These are phyloP conservation scores for Bremia lactucae DNA, from an alignment of 352 stramenopile genomes.

Conservation along the genomic window DNA sequence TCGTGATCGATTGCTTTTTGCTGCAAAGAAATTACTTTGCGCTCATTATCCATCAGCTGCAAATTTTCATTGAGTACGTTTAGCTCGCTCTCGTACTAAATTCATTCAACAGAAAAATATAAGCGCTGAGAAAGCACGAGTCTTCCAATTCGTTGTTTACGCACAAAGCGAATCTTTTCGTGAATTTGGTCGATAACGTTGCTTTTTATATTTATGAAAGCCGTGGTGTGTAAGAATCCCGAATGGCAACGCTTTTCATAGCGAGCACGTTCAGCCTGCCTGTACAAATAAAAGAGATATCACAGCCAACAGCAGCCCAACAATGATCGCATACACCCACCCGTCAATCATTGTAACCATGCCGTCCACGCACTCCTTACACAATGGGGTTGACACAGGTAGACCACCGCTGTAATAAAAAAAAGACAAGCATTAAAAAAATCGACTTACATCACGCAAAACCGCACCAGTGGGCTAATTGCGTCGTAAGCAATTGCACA, in stretches of 20 bases:
- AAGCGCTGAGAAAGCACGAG: not conserved
- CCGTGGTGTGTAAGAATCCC: slow-evolving; percentile 45
- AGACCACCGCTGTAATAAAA: slow-evolving; percentile 30
- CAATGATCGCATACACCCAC: slow-evolving; percentile 16
- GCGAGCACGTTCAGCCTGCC: slow-evolving; percentile 54
- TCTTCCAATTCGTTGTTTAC: slow-evolving; percentile 1
- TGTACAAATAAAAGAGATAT: slow-evolving; percentile 5
- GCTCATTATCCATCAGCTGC: slow-evolving; percentile 61
- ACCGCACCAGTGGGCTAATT: slow-evolving; percentile 60
- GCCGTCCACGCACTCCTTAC: slow-evolving; percentile 62
- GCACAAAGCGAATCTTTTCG: slow-evolving; percentile 65
- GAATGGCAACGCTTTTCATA: slow-evolving; percentile 63
- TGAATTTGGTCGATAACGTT: slow-evolving; percentile 57
- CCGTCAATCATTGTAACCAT: slow-evolving; percentile 69
- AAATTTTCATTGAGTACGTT: slow-evolving; percentile 47
- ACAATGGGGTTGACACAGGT: slow-evolving; percentile 52
- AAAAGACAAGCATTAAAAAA: not conserved
- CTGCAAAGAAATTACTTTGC: slow-evolving; percentile 34
- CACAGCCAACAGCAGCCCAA: not conserved
- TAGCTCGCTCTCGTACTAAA: slow-evolving; percentile 63
- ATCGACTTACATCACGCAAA: not conserved
- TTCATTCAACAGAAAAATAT: not conserved
- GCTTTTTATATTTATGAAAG: slow-evolving; percentile 28
- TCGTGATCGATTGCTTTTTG: slow-evolving; percentile 41
- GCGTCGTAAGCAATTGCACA: slow-evolving; percentile 52